Evolutionary conservation across 2,329 filamentous ascomycete species (phyloP).

Genomic region (Exophiala bonariae): DNA sequence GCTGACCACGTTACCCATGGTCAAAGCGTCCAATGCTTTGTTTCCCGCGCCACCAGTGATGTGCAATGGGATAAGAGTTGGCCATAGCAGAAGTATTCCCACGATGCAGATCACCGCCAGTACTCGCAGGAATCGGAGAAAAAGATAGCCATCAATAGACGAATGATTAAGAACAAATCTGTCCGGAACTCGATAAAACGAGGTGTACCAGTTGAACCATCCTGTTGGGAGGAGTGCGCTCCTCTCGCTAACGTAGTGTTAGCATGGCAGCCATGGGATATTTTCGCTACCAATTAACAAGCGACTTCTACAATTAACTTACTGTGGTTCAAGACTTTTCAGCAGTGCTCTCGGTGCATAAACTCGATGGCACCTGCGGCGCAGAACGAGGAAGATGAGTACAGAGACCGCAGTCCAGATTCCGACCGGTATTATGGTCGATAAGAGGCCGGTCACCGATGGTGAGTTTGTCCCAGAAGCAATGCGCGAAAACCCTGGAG

Average conservation of each 20-base stretch:
- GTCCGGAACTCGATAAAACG: slow-evolving; percentile 35
- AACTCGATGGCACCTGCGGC: slow-evolving; percentile 52
- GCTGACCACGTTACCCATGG: slow-evolving; percentile 71
- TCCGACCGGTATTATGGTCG: slow-evolving; percentile 56
- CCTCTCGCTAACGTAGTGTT: slow-evolving; percentile 31
- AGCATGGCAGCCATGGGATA: not conserved
- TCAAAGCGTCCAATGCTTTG: slow-evolving; percentile 71
- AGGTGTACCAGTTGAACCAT: slow-evolving; percentile 37
- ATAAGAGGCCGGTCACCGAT: slow-evolving; percentile 45
- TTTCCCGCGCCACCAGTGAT: slow-evolving; percentile 73
- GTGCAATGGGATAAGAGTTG: slow-evolving; percentile 83
- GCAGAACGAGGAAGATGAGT: slow-evolving; percentile 52
- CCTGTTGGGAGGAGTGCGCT: slow-evolving; percentile 31
- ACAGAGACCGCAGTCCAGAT: slow-evolving; percentile 52
- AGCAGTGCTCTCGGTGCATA: slow-evolving; percentile 58
- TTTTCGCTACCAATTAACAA: no score
- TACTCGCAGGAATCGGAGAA: slow-evolving; percentile 82
- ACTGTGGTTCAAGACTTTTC: slow-evolving; percentile 52
- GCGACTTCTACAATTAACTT: no score
- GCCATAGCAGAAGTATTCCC: slow-evolving; percentile 81
- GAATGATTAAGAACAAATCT: slow-evolving; percentile 82
- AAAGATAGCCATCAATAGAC: slow-evolving; percentile 87
- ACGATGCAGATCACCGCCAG: slow-evolving; percentile 75
- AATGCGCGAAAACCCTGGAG: slow-evolving; percentile 39
- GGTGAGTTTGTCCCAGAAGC: slow-evolving; percentile 40